Percentiles rank a stretch among this genome's conserved stretches.
These are phyloP conservation scores for Crucihimalaya himalaica DNA, from an alignment of 345 rosid species.

Conservation along the genomic window DNA sequence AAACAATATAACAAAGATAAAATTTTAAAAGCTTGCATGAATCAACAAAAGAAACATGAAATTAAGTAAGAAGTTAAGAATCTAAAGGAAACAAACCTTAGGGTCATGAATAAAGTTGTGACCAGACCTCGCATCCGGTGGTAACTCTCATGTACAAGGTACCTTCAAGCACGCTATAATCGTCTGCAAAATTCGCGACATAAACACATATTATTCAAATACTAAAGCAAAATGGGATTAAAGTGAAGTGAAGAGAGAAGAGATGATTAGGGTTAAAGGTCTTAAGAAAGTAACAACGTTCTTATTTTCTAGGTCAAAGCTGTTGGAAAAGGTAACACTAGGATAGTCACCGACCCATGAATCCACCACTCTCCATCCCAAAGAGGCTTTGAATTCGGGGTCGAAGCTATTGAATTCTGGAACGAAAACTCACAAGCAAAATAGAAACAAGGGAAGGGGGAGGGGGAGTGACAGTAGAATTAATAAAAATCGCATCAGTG, in stretches of 20 bases:
- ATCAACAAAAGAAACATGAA: not conserved
- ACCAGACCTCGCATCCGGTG: constrained; percentile 99
- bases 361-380: constrained; percentile 96
- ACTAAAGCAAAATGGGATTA: not conserved
- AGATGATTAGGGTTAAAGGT: constrained; percentile 91
- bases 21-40: not conserved
- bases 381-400: constrained; percentile 94
- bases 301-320: constrained; percentile 98
- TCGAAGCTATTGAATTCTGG: no score
- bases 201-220: not conserved
- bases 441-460: no score
- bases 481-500: constrained; percentile 58
- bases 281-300: constrained; percentile 90
- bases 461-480: no score
- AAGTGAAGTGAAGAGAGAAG: not conserved
- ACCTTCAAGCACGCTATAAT: constrained; percentile 94
- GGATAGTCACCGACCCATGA: constrained; percentile 99
- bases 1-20: not conserved
- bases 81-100: constrained; percentile 49
- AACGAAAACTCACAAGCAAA: no score
- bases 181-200: constrained; percentile 51
- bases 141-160: constrained; percentile 94
- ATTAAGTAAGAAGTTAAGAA: not conserved
- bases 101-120: constrained; percentile 98
- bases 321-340: no score